phyloP scores from a whole-genome alignment of 768 basidiomycete species.

The Nevesoporus exiguus region DNA sequence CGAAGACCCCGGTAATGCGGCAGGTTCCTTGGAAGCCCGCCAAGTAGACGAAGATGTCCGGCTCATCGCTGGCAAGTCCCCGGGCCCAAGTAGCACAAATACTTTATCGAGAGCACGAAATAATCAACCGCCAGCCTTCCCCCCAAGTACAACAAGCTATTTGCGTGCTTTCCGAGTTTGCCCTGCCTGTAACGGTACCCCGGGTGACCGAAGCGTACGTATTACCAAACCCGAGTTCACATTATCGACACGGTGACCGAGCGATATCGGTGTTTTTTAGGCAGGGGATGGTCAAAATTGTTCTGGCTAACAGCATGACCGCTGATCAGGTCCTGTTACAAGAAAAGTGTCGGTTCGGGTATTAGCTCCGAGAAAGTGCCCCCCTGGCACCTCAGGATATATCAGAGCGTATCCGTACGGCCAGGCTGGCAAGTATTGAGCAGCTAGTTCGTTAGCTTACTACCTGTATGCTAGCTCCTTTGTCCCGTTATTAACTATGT shows the following conservation, averaged over 20 bases:
- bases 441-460: constrained; percentile 52
- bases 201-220: constrained; percentile 45
- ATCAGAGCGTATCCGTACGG: constrained; percentile 41
- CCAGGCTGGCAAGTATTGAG: constrained; percentile 45
- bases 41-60: constrained; percentile 15
- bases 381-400: constrained; percentile 56
- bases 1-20: constrained; percentile 32
- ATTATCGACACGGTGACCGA: constrained; percentile 75
- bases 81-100: neutral
- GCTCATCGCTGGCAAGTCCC: neutral
- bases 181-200: constrained; percentile 1
- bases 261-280: constrained; percentile 58
- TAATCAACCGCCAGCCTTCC: constrained; percentile 20
- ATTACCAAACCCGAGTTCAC: constrained; percentile 60
- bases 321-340: constrained; percentile 63
- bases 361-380: constrained; percentile 40
- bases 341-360: constrained; percentile 46
- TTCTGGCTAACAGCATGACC: constrained; percentile 57
- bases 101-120: constrained; percentile 13
- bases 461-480: constrained; percentile 55
- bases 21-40: constrained; percentile 38
- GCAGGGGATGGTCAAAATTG: constrained; percentile 48
- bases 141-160: constrained; percentile 8
- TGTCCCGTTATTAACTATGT: neutral
- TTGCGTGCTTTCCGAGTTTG: constrained; percentile 2